Percentiles rank a stretch among this genome's conserved stretches.
These are phyloP conservation scores for Beauveria sp. DNA, from an alignment of 2,329 filamentous ascomycete genomes.

Conservation along the genomic window DNA sequence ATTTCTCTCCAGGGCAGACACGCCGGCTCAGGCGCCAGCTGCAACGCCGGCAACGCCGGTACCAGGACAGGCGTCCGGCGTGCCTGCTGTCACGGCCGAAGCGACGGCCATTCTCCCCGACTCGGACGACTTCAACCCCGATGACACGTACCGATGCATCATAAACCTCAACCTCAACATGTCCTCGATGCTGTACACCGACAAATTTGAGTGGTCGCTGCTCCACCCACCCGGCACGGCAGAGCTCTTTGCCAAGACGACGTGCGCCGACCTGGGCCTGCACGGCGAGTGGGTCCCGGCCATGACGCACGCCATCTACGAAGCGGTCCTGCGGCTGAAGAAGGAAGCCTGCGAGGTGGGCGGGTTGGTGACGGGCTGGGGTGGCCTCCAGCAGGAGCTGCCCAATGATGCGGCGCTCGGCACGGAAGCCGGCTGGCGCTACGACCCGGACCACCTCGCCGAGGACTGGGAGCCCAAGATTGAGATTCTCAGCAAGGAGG, in stretches of 20 bases:
- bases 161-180: slow-evolving; percentile 87
- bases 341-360: slow-evolving; percentile 95
- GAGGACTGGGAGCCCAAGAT: slow-evolving; percentile 81
- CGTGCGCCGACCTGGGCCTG: slow-evolving; percentile 85
- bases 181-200: slow-evolving; percentile 83
- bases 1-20: slow-evolving; percentile 43
- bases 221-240: slow-evolving; percentile 86
- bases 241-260: slow-evolving; percentile 85
- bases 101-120: slow-evolving; percentile 55
- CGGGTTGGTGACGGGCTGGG: slow-evolving; percentile 69
- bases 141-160: slow-evolving; percentile 91
- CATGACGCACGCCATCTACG: slow-evolving; percentile 94
- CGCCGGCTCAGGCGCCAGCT: slow-evolving; percentile 45
- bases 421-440: slow-evolving; percentile 85
- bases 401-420: slow-evolving; percentile 83
- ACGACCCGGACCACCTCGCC: slow-evolving; percentile 83
- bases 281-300: slow-evolving; percentile 89
- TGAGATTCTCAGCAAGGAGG: slow-evolving; percentile 79
- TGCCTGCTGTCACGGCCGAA: slow-evolving; percentile 57
- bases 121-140: slow-evolving; percentile 73
- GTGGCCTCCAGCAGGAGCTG: slow-evolving; percentile 54
- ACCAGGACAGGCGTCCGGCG: slow-evolving; percentile 28
- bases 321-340: slow-evolving; percentile 84
- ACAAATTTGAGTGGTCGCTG: slow-evolving; percentile 97
- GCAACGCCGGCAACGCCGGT: slow-evolving; percentile 44